Base-by-base conservation (phyloP, 2,329 filamentous ascomycete species). In the Colletotrichum lentis region DNA sequence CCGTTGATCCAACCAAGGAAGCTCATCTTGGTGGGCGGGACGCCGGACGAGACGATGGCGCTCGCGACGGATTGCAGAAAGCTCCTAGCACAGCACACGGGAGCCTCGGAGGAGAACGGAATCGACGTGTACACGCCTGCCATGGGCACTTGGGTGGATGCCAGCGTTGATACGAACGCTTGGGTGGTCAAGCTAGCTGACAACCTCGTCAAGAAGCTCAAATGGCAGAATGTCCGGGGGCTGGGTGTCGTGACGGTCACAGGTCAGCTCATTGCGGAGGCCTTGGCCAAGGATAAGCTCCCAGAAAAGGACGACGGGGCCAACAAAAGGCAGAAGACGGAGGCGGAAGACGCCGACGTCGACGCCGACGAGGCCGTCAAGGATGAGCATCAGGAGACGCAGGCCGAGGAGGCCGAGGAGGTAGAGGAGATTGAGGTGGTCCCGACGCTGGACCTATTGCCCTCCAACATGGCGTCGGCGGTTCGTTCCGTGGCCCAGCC, bases 161-260 rank as follows among this genome's bases (percentile, higher is more conserved):
- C 95, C 14, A 97, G 94, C 75, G 95, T 98, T 49, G 96, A 99
- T 77, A 98, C 95, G 5, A 97, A 98, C 76, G 94, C 96, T 4
- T 99, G 96, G 96, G 90, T 92, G 27, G 92, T 99, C 69, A 97
- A 94, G 78, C 85, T 99, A 20, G 94, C 93, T 56, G 92, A 95
- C 72, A 83, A 87, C 52, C 87, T 99, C 22, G 91, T 97, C 67
- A 93, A 93, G 79, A 91, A 91, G 73, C 85, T 99, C 68, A 93
- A 92, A 75, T 98, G 96, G 96, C 96, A 98, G 80, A 94, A 93
- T 67, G 94, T 98, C 27, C 90, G 93, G 64, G 94, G 92, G 2
- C 83, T 98, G 8, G 92, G 93, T 46, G 93, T 99, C 65, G 95
- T 97, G 18, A 96, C 95, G n/a, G 85, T 99, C 63, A 96, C 93